Base-by-base conservation (phyloP, 2,329 filamentous ascomycete species). In the Aspergillus aculeatus region DNA sequence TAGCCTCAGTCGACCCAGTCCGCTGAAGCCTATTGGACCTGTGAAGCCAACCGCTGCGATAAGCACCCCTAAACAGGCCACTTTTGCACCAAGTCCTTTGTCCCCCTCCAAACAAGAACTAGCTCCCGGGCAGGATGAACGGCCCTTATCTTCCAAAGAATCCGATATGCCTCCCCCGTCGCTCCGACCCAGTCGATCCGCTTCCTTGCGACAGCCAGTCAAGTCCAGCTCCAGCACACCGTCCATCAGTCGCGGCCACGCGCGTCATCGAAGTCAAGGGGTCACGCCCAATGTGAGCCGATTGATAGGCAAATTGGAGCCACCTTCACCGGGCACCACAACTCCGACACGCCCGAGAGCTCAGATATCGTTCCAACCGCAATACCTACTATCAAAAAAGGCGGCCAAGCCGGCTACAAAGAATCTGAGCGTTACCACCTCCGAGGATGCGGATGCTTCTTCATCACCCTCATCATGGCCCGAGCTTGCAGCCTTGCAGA, bases 301-400 rank as follows among this genome's bases (percentile, higher is more conserved):
- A 47, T 29, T 50, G 29, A 52, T 64, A 19, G 69, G 59, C 51
- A 67, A 66, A 47, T 47, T 50, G 5, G 66, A 65, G 32, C 52
- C 63, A 16, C 61, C 64, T 21, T 64, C 66, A 12, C 50, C 68
- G n/a, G 50, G 59, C 12, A 52, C 63, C 11, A 57, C 59, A 11
- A 57, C 62, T n/a, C 55, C 61, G 29, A 57, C 58, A 10, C 68
- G 66, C 41, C 29, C 64, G 16, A 73, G 73, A 49, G 62, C 72
- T 21, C 69, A 70, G 21, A 75, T 77, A 54, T 69, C 72, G 19
- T 75, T 70, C 1, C 73, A 71, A 50, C 76, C 78, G 61, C 77
- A 77, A 61, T 70, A 72, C 10, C 73, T 69, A 54, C 76, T 72
- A 9, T 75, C 75, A 12, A 77, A 75, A 61, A 80, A 78, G 62